These are phyloP conservation scores for Citrus sinensis DNA, from an alignment of 345 rosid genomes.

Conservation along the genomic window DVS_A1.0 CM039165.1:29716501-29717000, in stretches of 20 bases:
- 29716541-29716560: neutral
- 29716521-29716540: neutral
- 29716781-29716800: slow-evolving; percentile 19
- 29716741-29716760: neutral
- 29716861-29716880: slow-evolving; percentile 13
- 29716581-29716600: slow-evolving; percentile 13
- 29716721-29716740: neutral
- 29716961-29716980: neutral
- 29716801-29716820: slow-evolving; percentile 4
- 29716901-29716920: neutral
- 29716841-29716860: slow-evolving; percentile 7
- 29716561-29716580: neutral
- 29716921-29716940: slow-evolving; percentile 7
- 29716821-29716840: slow-evolving; percentile 7
- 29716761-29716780: slow-evolving; percentile 1
- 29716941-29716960: slow-evolving; percentile 14
- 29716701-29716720: neutral
- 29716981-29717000: no score
- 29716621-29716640: slow-evolving; percentile 6
- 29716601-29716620: slow-evolving; percentile 7
- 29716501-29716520: neutral
- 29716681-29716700: slow-evolving; percentile 10
- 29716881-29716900: slow-evolving; percentile 12
- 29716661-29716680: slow-evolving; percentile 19
- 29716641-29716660: slow-evolving; percentile 13